phyloP scores from a whole-genome alignment of 768 basidiomycete species.

The Mycena albidolilacea region DNA sequence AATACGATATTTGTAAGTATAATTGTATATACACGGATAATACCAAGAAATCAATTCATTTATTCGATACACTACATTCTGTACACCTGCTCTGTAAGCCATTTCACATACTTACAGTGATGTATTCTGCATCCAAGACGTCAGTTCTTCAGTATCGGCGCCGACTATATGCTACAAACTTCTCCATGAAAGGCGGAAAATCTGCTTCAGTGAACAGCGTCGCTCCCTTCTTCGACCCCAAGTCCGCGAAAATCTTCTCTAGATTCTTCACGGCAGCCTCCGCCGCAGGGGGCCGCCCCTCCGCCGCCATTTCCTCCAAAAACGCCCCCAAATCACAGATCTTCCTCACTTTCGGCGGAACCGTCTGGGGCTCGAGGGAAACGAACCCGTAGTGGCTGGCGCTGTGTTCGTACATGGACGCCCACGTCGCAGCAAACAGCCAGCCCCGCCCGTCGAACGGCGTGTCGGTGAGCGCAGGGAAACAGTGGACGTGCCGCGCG shows the following conservation, averaged over 20 bases:
- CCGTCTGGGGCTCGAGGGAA: not conserved
- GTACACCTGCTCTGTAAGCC: not conserved
- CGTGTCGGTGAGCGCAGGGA: slow-evolving; percentile 16
- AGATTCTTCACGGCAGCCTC: slow-evolving; percentile 39
- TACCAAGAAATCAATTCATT: slow-evolving; percentile 5
- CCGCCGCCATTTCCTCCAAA: slow-evolving; percentile 42
- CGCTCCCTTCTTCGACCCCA: slow-evolving; percentile 3
- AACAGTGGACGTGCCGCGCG: slow-evolving; percentile 37
- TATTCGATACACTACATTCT: not conserved
- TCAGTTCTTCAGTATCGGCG: not conserved
- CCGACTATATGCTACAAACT: not conserved
- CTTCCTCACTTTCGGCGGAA: slow-evolving; percentile 19
- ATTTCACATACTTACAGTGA: no score
- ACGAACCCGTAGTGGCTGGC: slow-evolving; percentile 15
- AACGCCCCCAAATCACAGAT: slow-evolving; percentile 40
- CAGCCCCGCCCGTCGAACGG: slow-evolving; percentile 37
- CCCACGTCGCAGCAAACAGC: slow-evolving; percentile 38
- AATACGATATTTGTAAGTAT: not conserved
- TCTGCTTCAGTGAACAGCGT: slow-evolving; percentile 23
- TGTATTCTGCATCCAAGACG: not conserved
- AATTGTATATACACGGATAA: not conserved
- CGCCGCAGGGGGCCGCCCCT: slow-evolving; percentile 42
- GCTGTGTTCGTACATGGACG: not conserved
- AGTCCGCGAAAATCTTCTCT: slow-evolving; percentile 23
- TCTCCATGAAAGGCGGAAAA: not conserved